Base-by-base conservation (phyloP, 768 basidiomycete genomes). In the Russula compacta region DNA sequence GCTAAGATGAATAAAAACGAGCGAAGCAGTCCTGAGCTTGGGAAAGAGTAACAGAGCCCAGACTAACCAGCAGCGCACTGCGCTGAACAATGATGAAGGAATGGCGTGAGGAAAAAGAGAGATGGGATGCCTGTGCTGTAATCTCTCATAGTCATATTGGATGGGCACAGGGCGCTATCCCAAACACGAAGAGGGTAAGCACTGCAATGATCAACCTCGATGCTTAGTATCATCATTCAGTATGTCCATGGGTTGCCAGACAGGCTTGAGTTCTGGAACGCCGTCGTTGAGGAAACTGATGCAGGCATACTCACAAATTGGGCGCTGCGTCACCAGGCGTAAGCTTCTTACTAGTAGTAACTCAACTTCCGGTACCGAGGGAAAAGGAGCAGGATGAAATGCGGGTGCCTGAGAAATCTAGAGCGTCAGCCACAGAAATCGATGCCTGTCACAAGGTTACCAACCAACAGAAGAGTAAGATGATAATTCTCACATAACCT, bases 31-130 rank as follows among this genome's bases (percentile, higher is more conserved):
- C n/a, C n/a, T n/a, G n/a, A n/a, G n/a, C n/a, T n/a, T n/a, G n/a
- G n/a, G n/a, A n/a, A n/a, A n/a, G n/a, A n/a, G n/a, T n/a, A n/a
- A 29, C 5, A 47, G 17, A 29, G 8, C 15, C 15, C 6, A 39
- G 60, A 39, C 14, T 55, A 11, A 44, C n/a, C 59, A 51, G 55
- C 56, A 58, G 60, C 63, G 63, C 60, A 21, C 63, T 11, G 59
- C 63, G 46, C 60, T 43, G 51, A 52, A 48, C 12, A 39, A 40
- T 15, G 29, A 36, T 3, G 43, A 32, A 42, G 8, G 33, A 32
- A 44, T 14, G 4, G 17, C 15, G 17, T 19, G 9, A 5, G 29
- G 14, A 39, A 3, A 40, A 14, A 53, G 17, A 32, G 17, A 19
- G 24, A 32, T 10, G 12, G 9, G 2, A 29, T 3, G 24, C 24